Percentiles rank a stretch among this genome's conserved stretches.
phyloP scores from a whole-genome alignment of 208 protist species.

The Blechomonas ayalai region DNA sequence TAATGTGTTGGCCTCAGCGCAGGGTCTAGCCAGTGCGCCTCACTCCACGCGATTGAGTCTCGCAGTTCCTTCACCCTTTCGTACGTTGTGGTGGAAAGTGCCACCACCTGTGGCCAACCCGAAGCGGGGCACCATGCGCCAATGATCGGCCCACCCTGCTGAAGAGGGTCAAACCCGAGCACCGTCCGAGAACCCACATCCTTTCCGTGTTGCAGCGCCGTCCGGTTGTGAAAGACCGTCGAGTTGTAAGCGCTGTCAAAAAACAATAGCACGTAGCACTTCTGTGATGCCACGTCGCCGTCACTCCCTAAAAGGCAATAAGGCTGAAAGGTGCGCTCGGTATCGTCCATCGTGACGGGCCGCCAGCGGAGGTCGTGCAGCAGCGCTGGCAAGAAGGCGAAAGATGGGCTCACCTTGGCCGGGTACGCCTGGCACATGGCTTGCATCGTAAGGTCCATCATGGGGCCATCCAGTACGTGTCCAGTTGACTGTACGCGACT shows the following conservation, averaged over 20 bases:
- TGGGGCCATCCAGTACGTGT: slow-evolving; percentile 40
- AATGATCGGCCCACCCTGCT: slow-evolving; percentile 6
- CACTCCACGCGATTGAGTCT: slow-evolving; percentile 19
- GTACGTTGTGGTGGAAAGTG: slow-evolving; percentile 36
- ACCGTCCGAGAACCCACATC: slow-evolving; percentile 46
- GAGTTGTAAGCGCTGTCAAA: slow-evolving; percentile 69
- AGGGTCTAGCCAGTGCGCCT: slow-evolving; percentile 26
- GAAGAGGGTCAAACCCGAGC: slow-evolving; percentile 49
- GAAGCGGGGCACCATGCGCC: slow-evolving; percentile 37
- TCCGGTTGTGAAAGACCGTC: slow-evolving; percentile 43
- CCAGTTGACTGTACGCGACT: slow-evolving; percentile 49
- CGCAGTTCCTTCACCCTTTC: slow-evolving; percentile 13
- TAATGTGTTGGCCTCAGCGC: slow-evolving; percentile 13
- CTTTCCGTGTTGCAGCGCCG: slow-evolving; percentile 10
- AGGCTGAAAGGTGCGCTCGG: slow-evolving; percentile 18
- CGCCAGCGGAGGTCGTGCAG: slow-evolving; percentile 76
- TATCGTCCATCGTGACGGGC: slow-evolving; percentile 49
- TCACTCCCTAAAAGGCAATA: slow-evolving; percentile 25
- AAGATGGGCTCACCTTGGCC: slow-evolving; percentile 36
- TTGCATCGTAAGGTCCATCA: slow-evolving; percentile 52
- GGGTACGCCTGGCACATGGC: slow-evolving; percentile 32
- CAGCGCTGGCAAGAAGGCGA: slow-evolving; percentile 49
- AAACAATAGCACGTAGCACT: slow-evolving; percentile 66
- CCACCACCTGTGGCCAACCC: slow-evolving; percentile 38
- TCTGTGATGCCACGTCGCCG: neutral